phyloP scores from a whole-genome alignment of 768 basidiomycete species.

The Termitomyces sp. region DNA sequence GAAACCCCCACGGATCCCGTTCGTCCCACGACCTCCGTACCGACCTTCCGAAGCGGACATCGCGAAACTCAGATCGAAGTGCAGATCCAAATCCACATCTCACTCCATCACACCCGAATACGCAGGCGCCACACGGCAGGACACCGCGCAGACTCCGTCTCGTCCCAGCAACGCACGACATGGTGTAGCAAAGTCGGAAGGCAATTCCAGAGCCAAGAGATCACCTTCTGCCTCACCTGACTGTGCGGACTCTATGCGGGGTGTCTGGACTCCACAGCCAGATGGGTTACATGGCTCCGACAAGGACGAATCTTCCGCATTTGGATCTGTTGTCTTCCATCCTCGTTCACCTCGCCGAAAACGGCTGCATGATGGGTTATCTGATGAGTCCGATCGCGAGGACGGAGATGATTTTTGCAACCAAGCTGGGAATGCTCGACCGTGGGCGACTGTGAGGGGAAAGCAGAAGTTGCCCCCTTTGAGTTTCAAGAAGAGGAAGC shows the following conservation, averaged over 20 bases:
- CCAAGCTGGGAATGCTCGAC: background rate
- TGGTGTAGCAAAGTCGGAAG: no score
- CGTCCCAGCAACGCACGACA: no score
- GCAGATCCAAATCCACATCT: background rate
- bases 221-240: no score
- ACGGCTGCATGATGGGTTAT: background rate
- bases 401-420: no score
- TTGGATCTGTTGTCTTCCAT: no score
- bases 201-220: no score
- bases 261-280: no score
- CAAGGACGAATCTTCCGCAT: background rate
- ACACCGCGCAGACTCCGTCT: no score
- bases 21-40: constrained; percentile 6
- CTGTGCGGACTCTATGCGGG: no score
- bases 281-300: background rate
- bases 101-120: background rate
- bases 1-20: background rate
- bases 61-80: background rate
- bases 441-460: constrained; percentile 1
- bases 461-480: background rate
- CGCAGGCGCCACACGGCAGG: no score
- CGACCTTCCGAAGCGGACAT: constrained; percentile 4
- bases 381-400: no score
- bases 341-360: no score
- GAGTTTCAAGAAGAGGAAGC: background rate